Conservation (phyloP, 2,329 filamentous ascomycete genomes). For the Herpotrichia juniperi region DNA sequence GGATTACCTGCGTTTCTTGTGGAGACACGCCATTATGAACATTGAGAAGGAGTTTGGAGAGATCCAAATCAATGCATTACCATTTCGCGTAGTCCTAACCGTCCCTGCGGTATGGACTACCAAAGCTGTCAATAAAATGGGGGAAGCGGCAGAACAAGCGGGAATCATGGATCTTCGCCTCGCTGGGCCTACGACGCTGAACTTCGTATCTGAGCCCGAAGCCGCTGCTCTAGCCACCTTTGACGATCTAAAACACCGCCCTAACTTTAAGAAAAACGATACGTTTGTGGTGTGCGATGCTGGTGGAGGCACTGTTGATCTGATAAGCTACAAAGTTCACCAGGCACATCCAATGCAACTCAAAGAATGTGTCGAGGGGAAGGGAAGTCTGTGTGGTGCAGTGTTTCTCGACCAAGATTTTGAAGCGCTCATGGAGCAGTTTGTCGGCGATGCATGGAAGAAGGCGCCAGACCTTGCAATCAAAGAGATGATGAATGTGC, state of each 20-base stretch:
- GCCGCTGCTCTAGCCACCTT: constrained; percentile 29
- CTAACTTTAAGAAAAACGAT: too few species aligned
- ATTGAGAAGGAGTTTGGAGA: constrained; percentile 12
- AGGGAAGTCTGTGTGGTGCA: constrained; percentile 21
- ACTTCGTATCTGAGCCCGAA: constrained; percentile 30
- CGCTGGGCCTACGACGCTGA: background rate
- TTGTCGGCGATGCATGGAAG: constrained; percentile 13
- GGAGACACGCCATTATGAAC: constrained; percentile 13
- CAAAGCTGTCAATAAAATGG: constrained; percentile 9
- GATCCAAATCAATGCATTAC: constrained; percentile 1
- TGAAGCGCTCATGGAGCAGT: constrained; percentile 12
- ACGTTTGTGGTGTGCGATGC: constrained; percentile 27
- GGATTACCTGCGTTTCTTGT: constrained; percentile 20
- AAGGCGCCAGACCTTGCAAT: constrained; percentile 13
- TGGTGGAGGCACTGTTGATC: constrained; percentile 29
- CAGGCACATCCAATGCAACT: too few species aligned
- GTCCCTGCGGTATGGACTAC: constrained; percentile 21
- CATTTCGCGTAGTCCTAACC: constrained; percentile 12
- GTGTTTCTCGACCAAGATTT: constrained; percentile 24
- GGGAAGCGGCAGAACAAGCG: constrained; percentile 9
- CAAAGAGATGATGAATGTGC: constrained; percentile 22
- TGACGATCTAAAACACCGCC: too few species aligned
- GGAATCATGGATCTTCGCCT: too few species aligned
- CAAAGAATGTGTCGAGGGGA: background rate
- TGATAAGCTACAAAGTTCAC: constrained; percentile 1